These are phyloP conservation scores for Puccinia polysora DNA, from an alignment of 1,284 basidiomycete species.

Conservation along the genomic window DNA sequence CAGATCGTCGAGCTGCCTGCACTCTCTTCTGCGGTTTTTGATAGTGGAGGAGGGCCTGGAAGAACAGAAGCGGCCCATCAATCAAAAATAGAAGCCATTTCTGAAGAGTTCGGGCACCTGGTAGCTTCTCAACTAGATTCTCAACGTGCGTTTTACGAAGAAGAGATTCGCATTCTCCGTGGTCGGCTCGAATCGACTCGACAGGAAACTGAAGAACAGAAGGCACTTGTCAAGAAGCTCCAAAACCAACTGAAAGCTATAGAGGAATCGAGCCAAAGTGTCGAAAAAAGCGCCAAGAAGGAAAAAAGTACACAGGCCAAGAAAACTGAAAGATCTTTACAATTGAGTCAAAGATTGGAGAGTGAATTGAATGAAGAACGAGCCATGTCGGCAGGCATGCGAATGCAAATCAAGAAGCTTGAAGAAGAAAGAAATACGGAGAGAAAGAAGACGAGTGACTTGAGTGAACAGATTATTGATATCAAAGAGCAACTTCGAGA, in stretches of 20 bases:
- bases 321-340: conserved; percentile 11
- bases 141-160: conserved; percentile 75
- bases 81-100: conserved; percentile 87
- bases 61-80: conserved; percentile 55
- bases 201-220: conserved; percentile 8
- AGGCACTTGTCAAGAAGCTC: conserved; percentile 15
- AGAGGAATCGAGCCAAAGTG: conserved; percentile 1
- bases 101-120: conserved; percentile 91
- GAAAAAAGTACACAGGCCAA: conserved; percentile 13
- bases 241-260: conserved; percentile 6
- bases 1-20: conserved; percentile 95
- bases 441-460: not conserved
- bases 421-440: conserved; percentile 21
- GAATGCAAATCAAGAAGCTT: conserved; percentile 20
- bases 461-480: conserved; percentile 29
- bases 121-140: conserved; percentile 87
- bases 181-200: conserved; percentile 43
- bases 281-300: not conserved
- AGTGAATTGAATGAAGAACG: conserved; percentile 34
- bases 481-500: conserved; percentile 40
- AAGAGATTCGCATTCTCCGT: conserved; percentile 46
- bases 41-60: conserved; percentile 59
- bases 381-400: conserved; percentile 23
- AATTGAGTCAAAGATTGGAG: conserved; percentile 28
- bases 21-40: conserved; percentile 60